A percentile compares a stretch with the other conserved stretches of the same genome.
phyloP scores from a whole-genome alignment of 257 asterid species.

The Solanum habrochaites region DNA sequence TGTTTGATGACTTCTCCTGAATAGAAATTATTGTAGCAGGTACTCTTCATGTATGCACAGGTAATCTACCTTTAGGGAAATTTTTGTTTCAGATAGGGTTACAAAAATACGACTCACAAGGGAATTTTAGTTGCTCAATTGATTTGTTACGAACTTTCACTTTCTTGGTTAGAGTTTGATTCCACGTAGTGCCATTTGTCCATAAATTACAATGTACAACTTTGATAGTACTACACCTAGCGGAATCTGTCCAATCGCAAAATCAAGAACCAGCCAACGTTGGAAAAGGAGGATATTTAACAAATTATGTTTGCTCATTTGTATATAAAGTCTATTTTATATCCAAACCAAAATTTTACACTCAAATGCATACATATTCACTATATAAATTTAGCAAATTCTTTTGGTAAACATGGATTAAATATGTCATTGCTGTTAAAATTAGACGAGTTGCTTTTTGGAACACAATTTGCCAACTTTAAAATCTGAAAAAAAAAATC shows the following conservation, averaged over 20 bases:
- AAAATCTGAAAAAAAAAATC: not conserved
- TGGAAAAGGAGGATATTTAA: not conserved
- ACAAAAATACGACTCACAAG: not conserved
- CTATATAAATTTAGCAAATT: not conserved
- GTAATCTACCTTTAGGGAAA: not conserved
- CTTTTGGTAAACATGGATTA: not conserved
- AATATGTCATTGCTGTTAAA: not conserved
- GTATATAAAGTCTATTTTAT: not conserved
- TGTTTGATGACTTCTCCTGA: not conserved
- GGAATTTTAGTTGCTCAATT: not conserved
- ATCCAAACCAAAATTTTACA: not conserved
- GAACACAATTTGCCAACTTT: not conserved
- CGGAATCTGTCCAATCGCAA: not conserved
- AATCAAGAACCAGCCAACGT: not conserved
- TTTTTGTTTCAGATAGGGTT: not conserved
- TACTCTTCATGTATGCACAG: not conserved
- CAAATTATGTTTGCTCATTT: not conserved
- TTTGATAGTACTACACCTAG: not conserved
- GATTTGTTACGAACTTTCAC: not conserved
- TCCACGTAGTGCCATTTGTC: too few species aligned
- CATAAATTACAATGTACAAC: not conserved
- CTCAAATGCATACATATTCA: not conserved
- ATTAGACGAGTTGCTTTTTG: not conserved
- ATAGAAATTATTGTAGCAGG: not conserved
- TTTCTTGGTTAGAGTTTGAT: not conserved